Base-by-base conservation (phyloP, 495 filamentous ascomycete species). In the Evernia prunastri region DNA sequence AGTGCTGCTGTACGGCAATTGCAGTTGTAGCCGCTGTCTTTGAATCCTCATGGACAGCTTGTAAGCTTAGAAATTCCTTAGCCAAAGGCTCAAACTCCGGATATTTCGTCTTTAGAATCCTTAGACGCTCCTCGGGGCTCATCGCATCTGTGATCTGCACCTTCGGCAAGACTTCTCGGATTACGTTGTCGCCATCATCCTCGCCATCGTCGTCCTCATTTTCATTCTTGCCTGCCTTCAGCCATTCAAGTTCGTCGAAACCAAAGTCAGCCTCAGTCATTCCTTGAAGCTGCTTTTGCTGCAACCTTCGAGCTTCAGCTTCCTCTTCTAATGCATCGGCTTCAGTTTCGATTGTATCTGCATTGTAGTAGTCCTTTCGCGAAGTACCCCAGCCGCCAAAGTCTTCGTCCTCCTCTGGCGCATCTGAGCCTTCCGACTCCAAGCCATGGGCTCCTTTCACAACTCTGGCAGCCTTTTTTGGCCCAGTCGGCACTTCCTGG, bases 271-370 rank as follows among this genome's bases (percentile, higher is more conserved):
- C 89, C 70, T 94, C 92, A 20, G 85, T 80, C 87, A 96, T 90
- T 64, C 86, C 85, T 68, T 89, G 78, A 56, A 97, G 73, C 68
- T 91, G 92, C 81, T 95, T 97, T 71, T 90, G 84, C 75, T 97
- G 94, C 35, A 97, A 72, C 54, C 92, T 78, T 69, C 85, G 84
- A 31, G 93, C 94, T 70, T 97, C 94, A 10, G 83, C 82, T 73
- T 97, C 95, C 78, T 98, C 94, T 68, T 92, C 92, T 62, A 94
- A 73, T 1, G 93, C 92, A 80, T 96, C 93, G 59, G 86, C 86
- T 73, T 96, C 93, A 9, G 90, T 96, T 73, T 95, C 89, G 61
- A 94, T 95, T 27, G 82, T 80, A 70, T 96, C 91, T 40, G 90
- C 89, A 78, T 96, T 81, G 75, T 98, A 98, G 73, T 97, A 93